A percentile compares a stretch with the other conserved stretches of the same genome.
These are phyloP conservation scores for Vitellaria paradoxa DNA, from an alignment of 179 eudicot species.

Conservation along the genomic window DNA sequence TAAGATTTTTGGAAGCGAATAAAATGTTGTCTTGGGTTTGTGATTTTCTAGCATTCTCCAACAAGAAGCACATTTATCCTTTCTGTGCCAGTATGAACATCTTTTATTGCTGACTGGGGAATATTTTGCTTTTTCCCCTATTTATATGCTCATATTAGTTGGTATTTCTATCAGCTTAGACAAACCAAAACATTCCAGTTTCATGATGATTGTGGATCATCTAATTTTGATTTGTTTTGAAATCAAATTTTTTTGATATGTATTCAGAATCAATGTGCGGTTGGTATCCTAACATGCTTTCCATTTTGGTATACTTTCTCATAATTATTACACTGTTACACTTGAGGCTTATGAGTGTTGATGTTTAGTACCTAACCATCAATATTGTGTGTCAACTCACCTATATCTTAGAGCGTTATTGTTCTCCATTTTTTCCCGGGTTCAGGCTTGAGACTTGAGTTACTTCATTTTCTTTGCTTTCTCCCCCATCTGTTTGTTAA, in stretches of 20 bases:
- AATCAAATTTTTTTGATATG: background rate
- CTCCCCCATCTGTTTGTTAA: background rate
- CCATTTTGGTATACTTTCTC: background rate
- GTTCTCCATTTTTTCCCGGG: too few species aligned
- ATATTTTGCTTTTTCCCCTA: too few species aligned
- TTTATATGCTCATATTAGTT: background rate
- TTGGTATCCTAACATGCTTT: background rate
- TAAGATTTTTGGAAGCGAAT: background rate
- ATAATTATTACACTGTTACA: background rate
- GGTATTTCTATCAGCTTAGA: background rate
- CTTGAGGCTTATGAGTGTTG: slow-evolving; percentile 6
- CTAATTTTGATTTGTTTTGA: background rate
- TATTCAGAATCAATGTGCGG: background rate
- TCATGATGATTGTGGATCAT: background rate
- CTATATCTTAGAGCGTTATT: background rate
- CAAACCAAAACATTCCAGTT: background rate
- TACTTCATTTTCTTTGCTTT: background rate
- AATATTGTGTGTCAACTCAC: background rate
- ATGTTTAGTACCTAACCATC: background rate
- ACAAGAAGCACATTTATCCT: background rate
- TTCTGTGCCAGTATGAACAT: background rate
- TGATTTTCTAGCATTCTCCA: background rate
- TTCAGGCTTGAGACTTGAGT: background rate
- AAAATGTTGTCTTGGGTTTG: background rate
- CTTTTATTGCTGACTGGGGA: background rate